phyloP scores from a whole-genome alignment of 2,329 filamentous ascomycete genomes.

The Sporothrix inflata region DNA sequence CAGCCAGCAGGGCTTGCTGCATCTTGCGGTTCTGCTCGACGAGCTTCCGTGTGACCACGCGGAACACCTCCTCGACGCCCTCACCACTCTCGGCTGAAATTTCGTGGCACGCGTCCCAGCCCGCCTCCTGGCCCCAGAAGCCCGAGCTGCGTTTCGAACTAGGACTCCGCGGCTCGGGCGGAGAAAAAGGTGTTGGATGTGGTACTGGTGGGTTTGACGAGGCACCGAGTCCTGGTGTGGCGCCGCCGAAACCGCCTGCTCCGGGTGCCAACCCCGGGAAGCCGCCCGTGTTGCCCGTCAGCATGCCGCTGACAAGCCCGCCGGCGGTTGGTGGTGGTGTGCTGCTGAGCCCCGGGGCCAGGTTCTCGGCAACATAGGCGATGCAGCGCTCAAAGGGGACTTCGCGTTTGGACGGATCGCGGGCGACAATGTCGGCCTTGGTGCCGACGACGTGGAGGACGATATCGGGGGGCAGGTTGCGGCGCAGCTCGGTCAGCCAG shows the following conservation, averaged over 20 bases:
- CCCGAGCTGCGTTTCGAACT: constrained; percentile 70
- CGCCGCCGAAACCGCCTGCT: background rate
- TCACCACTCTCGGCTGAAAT: constrained; percentile 93
- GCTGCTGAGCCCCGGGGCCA: constrained; percentile 70
- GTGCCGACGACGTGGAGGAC: constrained; percentile 95
- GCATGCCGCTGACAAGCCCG: constrained; percentile 32
- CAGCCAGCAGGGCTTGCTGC: constrained; percentile 61
- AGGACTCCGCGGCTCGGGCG: constrained; percentile 60
- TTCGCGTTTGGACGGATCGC: constrained; percentile 75
- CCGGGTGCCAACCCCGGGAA: background rate
- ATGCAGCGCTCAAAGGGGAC: constrained; percentile 96
- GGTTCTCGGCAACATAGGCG: constrained; percentile 90
- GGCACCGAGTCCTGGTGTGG: constrained; percentile 25
- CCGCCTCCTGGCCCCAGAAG: constrained; percentile 89
- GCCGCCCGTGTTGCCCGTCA: constrained; percentile 30
- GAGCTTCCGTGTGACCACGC: constrained; percentile 66
- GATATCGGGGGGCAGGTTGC: constrained; percentile 75
- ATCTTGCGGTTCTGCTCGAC: constrained; percentile 67
- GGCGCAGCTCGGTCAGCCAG: constrained; percentile 84
- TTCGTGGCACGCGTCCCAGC: constrained; percentile 97
- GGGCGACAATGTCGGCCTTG: constrained; percentile 86
- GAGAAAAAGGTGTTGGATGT: background rate
- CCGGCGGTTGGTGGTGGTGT: constrained; percentile 67
- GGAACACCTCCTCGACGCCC: constrained; percentile 94
- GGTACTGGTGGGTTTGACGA: constrained; percentile 35